Percentiles rank a stretch among this genome's conserved stretches.
These are phyloP conservation scores for Metschnikowia baotianmanensis DNA, from an alignment of 805 yeast genomes.

Conservation along the genomic window DNA sequence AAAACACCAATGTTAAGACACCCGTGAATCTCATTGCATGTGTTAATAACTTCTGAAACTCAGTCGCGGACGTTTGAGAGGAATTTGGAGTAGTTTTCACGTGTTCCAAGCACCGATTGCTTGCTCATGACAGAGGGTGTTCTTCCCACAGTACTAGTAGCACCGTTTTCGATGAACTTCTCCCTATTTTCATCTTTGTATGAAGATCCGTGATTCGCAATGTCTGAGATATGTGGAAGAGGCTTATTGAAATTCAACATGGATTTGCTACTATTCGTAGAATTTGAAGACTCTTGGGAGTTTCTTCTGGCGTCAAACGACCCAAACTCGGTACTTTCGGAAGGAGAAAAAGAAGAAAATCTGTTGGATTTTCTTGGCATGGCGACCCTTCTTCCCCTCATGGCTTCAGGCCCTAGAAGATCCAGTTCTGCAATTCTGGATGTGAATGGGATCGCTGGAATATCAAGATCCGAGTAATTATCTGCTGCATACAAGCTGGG, in stretches of 20 bases:
- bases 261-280: background rate
- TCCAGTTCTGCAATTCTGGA: too few relatives aligned
- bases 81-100: conserved; percentile 38
- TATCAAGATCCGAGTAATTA: too few relatives aligned
- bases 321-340: too few relatives aligned
- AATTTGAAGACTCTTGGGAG: conserved; percentile 1
- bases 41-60: background rate
- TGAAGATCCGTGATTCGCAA: background rate
- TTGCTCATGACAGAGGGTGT: conserved; percentile 32
- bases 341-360: too few relatives aligned
- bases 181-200: background rate
- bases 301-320: background rate
- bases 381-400: too few relatives aligned
- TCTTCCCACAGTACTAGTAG: conserved; percentile 23
- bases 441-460: too few relatives aligned
- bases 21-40: background rate
- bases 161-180: too few relatives aligned
- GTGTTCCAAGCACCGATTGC: conserved; percentile 38
- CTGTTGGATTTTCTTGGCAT: too few relatives aligned
- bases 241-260: background rate
- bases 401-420: too few relatives aligned
- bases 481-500: too few relatives aligned
- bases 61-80: conserved; percentile 27
- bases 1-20: too few relatives aligned
- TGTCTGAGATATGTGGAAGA: conserved; percentile 1